These are phyloP conservation scores for Solanum hybrid DNA, from an alignment of 305 asterid genomes.

Conservation along the genomic window DNA sequence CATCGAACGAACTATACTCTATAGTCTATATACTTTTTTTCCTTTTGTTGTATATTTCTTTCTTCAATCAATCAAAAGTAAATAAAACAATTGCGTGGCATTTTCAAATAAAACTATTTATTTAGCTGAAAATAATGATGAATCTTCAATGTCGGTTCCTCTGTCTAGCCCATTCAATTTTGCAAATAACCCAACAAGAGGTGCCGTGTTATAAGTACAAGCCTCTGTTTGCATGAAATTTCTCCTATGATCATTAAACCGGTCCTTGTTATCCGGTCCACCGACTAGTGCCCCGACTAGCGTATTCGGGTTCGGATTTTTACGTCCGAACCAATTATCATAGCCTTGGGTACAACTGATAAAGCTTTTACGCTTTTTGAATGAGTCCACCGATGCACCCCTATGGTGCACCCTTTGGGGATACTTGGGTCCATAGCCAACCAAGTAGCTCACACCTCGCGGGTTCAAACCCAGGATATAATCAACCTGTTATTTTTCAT, in stretches of 20 bases:
- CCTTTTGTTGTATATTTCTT: neutral
- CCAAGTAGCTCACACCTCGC: slow-evolving; percentile 59
- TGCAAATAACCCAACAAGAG: slow-evolving; percentile 75
- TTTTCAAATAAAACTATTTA: neutral
- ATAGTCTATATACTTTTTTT: neutral
- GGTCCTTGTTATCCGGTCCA: slow-evolving; percentile 56
- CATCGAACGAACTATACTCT: neutral
- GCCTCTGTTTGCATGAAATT: slow-evolving; percentile 83
- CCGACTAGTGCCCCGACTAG: slow-evolving; percentile 73
- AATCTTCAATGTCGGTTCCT: neutral
- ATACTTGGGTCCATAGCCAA: slow-evolving; percentile 50
- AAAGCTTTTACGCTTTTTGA: slow-evolving; percentile 40
- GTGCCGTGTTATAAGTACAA: slow-evolving; percentile 81
- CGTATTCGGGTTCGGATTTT: slow-evolving; percentile 49
- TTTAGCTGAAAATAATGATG: slow-evolving; percentile 15
- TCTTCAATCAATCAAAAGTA: neutral
- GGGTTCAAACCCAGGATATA: slow-evolving; percentile 76
- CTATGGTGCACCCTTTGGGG: slow-evolving; percentile 73
- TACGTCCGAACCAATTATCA: slow-evolving; percentile 48
- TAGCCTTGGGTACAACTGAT: slow-evolving; percentile 82
- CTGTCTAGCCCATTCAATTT: slow-evolving; percentile 22
- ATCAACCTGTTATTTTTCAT: slow-evolving; percentile 47
- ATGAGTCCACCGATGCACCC: slow-evolving; percentile 56
- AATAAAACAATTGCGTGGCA: neutral
- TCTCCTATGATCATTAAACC: slow-evolving; percentile 45